Evolutionary conservation across 73 alveolate species (phyloP).

Genomic region (Durusdinium trenchii): DNA sequence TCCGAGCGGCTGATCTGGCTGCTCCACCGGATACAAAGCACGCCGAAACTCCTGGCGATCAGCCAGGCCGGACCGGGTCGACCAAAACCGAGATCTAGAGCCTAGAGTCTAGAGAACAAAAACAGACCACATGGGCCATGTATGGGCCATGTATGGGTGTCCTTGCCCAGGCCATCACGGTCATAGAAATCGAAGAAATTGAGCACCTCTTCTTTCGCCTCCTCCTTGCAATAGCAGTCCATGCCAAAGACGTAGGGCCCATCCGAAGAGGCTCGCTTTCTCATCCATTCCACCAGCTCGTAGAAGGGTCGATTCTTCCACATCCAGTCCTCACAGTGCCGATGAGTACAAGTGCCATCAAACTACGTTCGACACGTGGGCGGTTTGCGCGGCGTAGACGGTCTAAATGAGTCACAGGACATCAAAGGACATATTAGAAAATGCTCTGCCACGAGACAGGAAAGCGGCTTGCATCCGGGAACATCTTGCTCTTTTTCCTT

Average conservation of each 20-base stretch:
- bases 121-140: too few species aligned
- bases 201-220: conserved; percentile 83
- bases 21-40: conserved; percentile 75
- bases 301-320: conserved; percentile 75
- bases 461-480: conserved; percentile 59
- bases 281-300: conserved; percentile 93
- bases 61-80: background rate
- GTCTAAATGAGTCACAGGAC: too few species aligned
- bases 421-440: background rate
- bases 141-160: background rate
- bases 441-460: conserved; percentile 28
- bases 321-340: conserved; percentile 54
- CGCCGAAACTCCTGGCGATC: conserved; percentile 65
- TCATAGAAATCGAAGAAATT: conserved; percentile 77
- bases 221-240: conserved; percentile 92
- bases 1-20: conserved; percentile 62
- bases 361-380: too few species aligned
- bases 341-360: background rate
- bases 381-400: background rate
- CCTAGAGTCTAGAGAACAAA: too few species aligned
- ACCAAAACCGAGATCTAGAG: too few species aligned
- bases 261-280: conserved; percentile 85
- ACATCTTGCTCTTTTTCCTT: conserved; percentile 83
- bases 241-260: conserved; percentile 92
- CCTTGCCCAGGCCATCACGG: conserved; percentile 82